Evolutionary conservation across 371 early-diverging fungal genomes (phyloP).

Genomic region (Phascolomyces articulosus): DNA sequence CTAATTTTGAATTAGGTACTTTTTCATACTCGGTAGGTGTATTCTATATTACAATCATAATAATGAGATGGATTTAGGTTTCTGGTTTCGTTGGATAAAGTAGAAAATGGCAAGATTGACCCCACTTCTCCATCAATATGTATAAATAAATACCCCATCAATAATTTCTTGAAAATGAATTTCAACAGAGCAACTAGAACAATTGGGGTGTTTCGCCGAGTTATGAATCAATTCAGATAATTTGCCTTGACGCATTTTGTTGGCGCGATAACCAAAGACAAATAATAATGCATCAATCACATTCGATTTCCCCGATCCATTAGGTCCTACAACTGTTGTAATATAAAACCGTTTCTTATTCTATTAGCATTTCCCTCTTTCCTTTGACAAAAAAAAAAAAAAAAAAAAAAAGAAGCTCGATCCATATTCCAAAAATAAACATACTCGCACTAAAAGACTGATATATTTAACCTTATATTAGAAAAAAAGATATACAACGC

Average conservation of each 20-base stretch:
- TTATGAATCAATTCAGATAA: conserved; percentile 97
- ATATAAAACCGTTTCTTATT: neutral
- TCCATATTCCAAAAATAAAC: neutral
- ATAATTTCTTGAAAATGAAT: conserved; percentile 94
- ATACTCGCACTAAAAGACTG: conserved; percentile 58
- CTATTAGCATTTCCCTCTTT: too few relatives aligned
- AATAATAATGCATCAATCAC: conserved; percentile 99
- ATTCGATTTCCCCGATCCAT: conserved; percentile 99
- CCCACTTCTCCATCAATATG: too few relatives aligned
- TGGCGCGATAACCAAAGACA: conserved; percentile 99
- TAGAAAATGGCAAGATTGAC: neutral
- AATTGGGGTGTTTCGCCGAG: conserved; percentile 77
- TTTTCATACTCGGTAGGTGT: conserved; percentile 62
- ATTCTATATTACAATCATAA: conserved; percentile 37
- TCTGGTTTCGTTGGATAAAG: neutral
- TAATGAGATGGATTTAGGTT: neutral
- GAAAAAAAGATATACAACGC: too few relatives aligned
- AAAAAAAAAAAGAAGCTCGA: too few relatives aligned
- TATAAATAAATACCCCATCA: conserved; percentile 58
- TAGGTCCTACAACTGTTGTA: conserved; percentile 90
- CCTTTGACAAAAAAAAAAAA: too few relatives aligned
- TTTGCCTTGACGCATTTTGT: conserved; percentile 98
- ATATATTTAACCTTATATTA: neutral
- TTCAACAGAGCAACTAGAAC: conserved; percentile 87
- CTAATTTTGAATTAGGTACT: conserved; percentile 74